Conservation (phyloP, 371 early-diverging fungal species). For the Chytridium lagenaria region DNA sequence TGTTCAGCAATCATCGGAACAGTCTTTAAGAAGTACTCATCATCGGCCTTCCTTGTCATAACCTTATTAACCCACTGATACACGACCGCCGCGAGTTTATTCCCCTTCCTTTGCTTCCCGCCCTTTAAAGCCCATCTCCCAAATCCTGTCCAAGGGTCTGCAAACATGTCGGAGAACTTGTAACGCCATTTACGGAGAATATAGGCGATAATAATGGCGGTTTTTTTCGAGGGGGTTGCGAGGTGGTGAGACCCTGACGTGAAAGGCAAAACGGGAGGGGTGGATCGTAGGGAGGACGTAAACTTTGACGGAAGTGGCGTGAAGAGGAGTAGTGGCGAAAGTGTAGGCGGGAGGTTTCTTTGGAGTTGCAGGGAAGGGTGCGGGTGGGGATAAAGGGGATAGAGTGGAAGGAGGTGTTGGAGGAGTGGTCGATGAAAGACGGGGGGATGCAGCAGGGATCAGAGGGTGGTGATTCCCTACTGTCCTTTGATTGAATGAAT, state of each 20-base stretch:
- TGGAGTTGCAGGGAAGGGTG: not conserved
- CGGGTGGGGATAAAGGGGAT: not conserved
- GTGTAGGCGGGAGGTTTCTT: slow-evolving; percentile 7
- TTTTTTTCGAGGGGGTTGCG: slow-evolving; percentile 36
- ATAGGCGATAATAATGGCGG: slow-evolving; percentile 40
- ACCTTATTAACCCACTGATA: slow-evolving; percentile 39
- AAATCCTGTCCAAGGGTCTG: slow-evolving; percentile 40
- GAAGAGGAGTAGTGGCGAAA: slow-evolving; percentile 20
- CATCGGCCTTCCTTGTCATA: slow-evolving; percentile 48
- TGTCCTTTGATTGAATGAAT: not conserved
- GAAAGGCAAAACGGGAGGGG: slow-evolving; percentile 39
- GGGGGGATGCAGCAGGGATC: not conserved
- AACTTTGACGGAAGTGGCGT: slow-evolving; percentile 31
- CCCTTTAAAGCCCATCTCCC: slow-evolving; percentile 24
- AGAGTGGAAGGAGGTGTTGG: not conserved
- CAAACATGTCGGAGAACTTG: slow-evolving; percentile 41
- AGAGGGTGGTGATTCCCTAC: not conserved
- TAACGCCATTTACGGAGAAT: slow-evolving; percentile 51
- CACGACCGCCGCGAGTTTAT: slow-evolving; percentile 5
- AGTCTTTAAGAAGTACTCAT: slow-evolving; percentile 55
- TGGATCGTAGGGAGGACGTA: slow-evolving; percentile 52
- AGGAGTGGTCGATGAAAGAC: not conserved
- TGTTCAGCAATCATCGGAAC: slow-evolving; percentile 41
- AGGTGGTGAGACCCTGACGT: slow-evolving; percentile 45
- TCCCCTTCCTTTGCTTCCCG: too few relatives aligned